Evolutionary conservation across 805 yeast species (phyloP).

Genomic region (Teunomyces pallodes): DNA sequence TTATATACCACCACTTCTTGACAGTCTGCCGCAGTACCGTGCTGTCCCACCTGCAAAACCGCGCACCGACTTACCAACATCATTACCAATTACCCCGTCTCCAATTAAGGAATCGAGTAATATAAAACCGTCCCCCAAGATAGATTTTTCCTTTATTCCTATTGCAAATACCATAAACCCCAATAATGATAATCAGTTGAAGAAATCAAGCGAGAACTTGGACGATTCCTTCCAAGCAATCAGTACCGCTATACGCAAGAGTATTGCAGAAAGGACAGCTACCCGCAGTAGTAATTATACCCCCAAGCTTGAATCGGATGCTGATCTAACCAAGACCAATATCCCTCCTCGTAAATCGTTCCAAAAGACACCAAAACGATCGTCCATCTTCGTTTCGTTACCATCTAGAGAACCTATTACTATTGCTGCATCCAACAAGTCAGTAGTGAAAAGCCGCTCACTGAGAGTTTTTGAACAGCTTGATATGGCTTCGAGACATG

Average conservation of each 20-base stretch:
- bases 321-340: not conserved
- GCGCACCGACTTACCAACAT: not conserved
- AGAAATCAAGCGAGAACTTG: conserved; percentile 1
- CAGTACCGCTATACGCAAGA: conserved; percentile 45
- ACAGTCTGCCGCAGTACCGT: conserved; percentile 1
- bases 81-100: conserved; percentile 3
- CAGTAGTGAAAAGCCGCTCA: conserved; percentile 10
- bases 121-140: conserved; percentile 14
- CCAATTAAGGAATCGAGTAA: not conserved
- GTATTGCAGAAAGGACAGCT: conserved; percentile 35
- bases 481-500: conserved; percentile 12
- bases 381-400: conserved; percentile 34
- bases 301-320: not conserved
- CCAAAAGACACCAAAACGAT: conserved; percentile 27
- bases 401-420: conserved; percentile 40
- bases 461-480: conserved; percentile 17
- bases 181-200: conserved; percentile 5
- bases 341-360: conserved; percentile 7
- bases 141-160: conserved; percentile 23
- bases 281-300: conserved; percentile 3
- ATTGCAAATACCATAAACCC: conserved; percentile 14
- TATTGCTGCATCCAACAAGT: conserved; percentile 8
- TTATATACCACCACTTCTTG: conserved; percentile 3
- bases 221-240: conserved; percentile 49
- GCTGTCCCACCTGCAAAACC: not conserved